A percentile compares a stretch with the other conserved stretches of the same genome.
These are phyloP conservation scores for Chalara sp. DNA, from an alignment of 2,329 filamentous ascomycete species.

Conservation along the genomic window DNA sequence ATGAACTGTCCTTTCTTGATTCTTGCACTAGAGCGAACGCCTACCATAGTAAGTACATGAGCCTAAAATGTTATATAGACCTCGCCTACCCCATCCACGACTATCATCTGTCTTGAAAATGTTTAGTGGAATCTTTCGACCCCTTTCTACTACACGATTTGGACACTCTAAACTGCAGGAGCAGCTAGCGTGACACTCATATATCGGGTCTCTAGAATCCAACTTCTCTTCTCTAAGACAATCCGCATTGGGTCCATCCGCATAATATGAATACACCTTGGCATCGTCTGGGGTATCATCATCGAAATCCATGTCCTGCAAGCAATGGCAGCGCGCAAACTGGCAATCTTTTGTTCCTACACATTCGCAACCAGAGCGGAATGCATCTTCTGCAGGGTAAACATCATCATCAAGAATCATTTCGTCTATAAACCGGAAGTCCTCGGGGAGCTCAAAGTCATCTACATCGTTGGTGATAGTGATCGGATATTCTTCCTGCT, in stretches of 20 bases:
- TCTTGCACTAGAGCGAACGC: conserved; percentile 56
- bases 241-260: conserved; percentile 40
- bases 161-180: conserved; percentile 58
- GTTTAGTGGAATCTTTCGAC: conserved; percentile 62
- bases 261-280: conserved; percentile 48
- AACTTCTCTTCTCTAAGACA: conserved; percentile 46
- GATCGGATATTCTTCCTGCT: conserved; percentile 43
- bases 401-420: conserved; percentile 56
- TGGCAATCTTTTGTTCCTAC: conserved; percentile 54
- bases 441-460: conserved; percentile 42
- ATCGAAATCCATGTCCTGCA: conserved; percentile 46
- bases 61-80: neutral
- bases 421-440: conserved; percentile 63
- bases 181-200: conserved; percentile 73
- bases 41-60: conserved; percentile 28
- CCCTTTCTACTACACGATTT: conserved; percentile 71
- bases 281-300: conserved; percentile 30
- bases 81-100: conserved; percentile 64
- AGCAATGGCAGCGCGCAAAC: conserved; percentile 60
- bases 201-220: conserved; percentile 56
- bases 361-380: conserved; percentile 66
- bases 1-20: conserved; percentile 71
- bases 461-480: conserved; percentile 60
- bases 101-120: conserved; percentile 66
- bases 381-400: conserved; percentile 49